These are phyloP conservation scores for Pseudoneurospora amorphoporcata DNA, from an alignment of 495 filamentous ascomycete genomes.

Conservation along the genomic window DNA sequence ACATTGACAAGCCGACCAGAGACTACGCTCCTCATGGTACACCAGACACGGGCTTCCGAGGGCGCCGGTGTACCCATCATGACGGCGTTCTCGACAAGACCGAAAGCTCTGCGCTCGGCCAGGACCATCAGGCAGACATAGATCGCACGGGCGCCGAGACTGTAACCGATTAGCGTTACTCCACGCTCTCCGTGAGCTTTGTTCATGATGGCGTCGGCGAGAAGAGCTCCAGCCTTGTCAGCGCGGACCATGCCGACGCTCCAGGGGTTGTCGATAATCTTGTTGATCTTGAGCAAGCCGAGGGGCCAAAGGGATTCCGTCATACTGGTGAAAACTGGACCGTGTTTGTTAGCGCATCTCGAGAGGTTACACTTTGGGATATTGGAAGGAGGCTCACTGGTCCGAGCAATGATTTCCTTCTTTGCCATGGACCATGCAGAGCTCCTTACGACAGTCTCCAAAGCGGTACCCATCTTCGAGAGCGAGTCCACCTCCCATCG, in stretches of 20 bases:
- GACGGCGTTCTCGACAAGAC: conserved; percentile 74
- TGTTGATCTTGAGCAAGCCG: conserved; percentile 64
- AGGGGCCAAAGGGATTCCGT: conserved; percentile 66
- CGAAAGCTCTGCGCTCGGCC: conserved; percentile 70
- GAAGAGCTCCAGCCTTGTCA: conserved; percentile 76
- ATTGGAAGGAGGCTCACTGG: conserved; percentile 24
- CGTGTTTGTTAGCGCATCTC: conserved; percentile 31
- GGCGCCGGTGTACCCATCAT: conserved; percentile 78
- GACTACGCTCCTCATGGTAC: conserved; percentile 46
- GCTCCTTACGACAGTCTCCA: conserved; percentile 63
- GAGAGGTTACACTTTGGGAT: not conserved
- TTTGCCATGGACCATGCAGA: conserved; percentile 70
- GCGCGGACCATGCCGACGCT: conserved; percentile 67
- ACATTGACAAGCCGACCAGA: conserved; percentile 48
- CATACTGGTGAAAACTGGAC: conserved; percentile 57
- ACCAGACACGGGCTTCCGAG: conserved; percentile 39
- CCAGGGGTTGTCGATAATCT: conserved; percentile 85
- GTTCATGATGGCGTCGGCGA: conserved; percentile 83
- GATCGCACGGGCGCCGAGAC: conserved; percentile 81
- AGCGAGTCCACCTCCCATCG: conserved; percentile 75
- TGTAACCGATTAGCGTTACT: conserved; percentile 81
- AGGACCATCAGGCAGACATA: conserved; percentile 70
- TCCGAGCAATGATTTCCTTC: conserved; percentile 53
- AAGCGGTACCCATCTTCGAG: conserved; percentile 62
- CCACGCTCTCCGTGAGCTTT: conserved; percentile 82